Conservation (phyloP, 2,329 filamentous ascomycete species). For the Fusarium abutilonis region DNA sequence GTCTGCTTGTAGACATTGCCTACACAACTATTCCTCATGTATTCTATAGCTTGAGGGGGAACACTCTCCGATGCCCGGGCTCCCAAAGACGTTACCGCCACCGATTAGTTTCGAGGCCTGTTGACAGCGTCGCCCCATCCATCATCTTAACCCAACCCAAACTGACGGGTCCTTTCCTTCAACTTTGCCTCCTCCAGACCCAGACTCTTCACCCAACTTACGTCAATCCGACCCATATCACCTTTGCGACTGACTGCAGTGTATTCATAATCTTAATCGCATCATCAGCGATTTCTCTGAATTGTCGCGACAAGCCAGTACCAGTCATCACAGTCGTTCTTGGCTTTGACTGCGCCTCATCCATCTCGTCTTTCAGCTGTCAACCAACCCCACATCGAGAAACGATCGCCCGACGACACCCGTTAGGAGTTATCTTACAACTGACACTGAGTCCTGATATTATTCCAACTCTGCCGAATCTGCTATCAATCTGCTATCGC, state of each 20-base stretch:
- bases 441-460: not conserved
- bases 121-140: slow-evolving; percentile 5
- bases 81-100: slow-evolving; percentile 2
- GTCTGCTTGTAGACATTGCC: no score
- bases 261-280: not conserved
- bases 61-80: slow-evolving; percentile 8
- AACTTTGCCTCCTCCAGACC: slow-evolving; percentile 31
- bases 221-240: not conserved
- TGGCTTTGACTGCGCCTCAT: slow-evolving; percentile 23
- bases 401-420: slow-evolving; percentile 33
- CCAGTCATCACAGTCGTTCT: slow-evolving; percentile 10
- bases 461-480: slow-evolving; percentile 9
- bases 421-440: slow-evolving; percentile 8
- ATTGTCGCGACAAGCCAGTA: not conserved
- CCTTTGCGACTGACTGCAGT: not conserved
- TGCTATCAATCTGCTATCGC: not conserved
- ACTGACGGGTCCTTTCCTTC: slow-evolving; percentile 18
- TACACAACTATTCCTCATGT: not conserved
- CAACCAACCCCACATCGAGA: slow-evolving; percentile 33
- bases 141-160: slow-evolving; percentile 6
- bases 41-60: not conserved
- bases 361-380: slow-evolving; percentile 26
- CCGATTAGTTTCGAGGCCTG: slow-evolving; percentile 4
- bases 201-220: slow-evolving; percentile 1
- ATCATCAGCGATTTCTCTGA: not conserved